Evolutionary conservation across 2,329 filamentous ascomycete species (phyloP), one percentile per base, ranked within the genome.

Genomic region (Curvularia hawaiiensis): DNA sequence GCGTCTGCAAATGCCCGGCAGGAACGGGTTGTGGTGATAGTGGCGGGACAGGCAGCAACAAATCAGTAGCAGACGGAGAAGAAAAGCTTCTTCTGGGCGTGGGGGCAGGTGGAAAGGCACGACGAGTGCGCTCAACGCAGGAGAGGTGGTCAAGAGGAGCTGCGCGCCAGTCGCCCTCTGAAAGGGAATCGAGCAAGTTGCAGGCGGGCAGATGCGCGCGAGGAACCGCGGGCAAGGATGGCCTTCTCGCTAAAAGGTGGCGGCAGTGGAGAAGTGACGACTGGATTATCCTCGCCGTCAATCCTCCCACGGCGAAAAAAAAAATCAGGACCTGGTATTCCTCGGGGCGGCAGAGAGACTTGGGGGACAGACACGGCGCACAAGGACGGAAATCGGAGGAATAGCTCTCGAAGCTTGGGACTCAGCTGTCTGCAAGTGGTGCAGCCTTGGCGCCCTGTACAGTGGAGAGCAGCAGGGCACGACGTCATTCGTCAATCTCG

Each of bases 171-270:
- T 66, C 57, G 58, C 60, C 40, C 39, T 39, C 39, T 33, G 49
- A 54, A 62, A 52, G 51, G 50, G 30, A 31, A 31, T 31, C 30
- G 3, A 44, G 14, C 14, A 28, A 67, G 62, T 58, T 47, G 52
- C 59, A 56, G 57, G 56, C 54, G 55, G 60, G 58, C 44, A 33
- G 28, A 33, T 33, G 44, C 28, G 44, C 51, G 52, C 48, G 39
- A 53, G 48, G 46, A 41, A 51, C 33, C 39, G 28, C 54, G 49
- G 54, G 58, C 62, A 54, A 52, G 58, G 62, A 66, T 61, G 62
- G 45, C 52, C 59, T 58, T 47, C 68, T 76, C 72, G 73, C 72
- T 75, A 73, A 71, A 68, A 66, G 70, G 70, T 72, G 71, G 70
- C 70, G 71, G 70, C 70, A 66, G 67, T 56, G 61, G 57, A 61